These are phyloP conservation scores for Nakazawaea siamensis DNA, from an alignment of 805 yeast species.

Conservation along the genomic window DNA sequence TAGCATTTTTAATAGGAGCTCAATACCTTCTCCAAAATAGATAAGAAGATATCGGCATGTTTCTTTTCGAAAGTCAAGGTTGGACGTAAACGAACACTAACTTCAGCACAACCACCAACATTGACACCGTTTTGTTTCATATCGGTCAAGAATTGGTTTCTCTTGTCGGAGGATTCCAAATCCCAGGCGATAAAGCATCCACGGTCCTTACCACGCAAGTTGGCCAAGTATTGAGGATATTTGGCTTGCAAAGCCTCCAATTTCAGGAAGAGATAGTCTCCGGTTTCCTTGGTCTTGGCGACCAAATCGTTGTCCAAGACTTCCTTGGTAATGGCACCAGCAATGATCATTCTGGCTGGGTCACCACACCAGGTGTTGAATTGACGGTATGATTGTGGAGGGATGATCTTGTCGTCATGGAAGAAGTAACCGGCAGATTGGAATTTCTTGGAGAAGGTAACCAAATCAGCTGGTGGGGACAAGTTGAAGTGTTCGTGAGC, in stretches of 20 bases:
- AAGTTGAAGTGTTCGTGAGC: conserved; percentile 64
- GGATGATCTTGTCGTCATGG: conserved; percentile 49
- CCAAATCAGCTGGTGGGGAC: conserved; percentile 57
- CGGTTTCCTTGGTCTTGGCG: conserved; percentile 39
- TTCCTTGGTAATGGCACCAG: conserved; percentile 51
- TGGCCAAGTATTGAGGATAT: conserved; percentile 32
- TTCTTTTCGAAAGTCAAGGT: conserved; percentile 50
- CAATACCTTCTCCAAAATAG: conserved; percentile 27
- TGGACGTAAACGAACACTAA: conserved; percentile 56
- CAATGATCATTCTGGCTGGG: conserved; percentile 59
- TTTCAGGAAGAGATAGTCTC: conserved; percentile 41
- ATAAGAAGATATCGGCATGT: conserved; percentile 52
- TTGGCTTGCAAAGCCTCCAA: conserved; percentile 30
- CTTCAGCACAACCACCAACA: conserved; percentile 62
- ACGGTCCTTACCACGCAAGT: conserved; percentile 54
- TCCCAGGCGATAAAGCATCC: conserved; percentile 67
- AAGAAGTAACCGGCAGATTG: conserved; percentile 69
- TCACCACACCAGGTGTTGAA: conserved; percentile 79
- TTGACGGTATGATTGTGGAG: conserved; percentile 57
- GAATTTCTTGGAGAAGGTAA: conserved; percentile 64
- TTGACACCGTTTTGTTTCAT: conserved; percentile 50
- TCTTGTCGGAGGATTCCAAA: conserved; percentile 29
- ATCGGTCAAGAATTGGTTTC: conserved; percentile 37
- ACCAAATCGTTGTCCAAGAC: conserved; percentile 40
- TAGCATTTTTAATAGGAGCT: background rate